Percentiles rank a stretch among this genome's conserved stretches.
Conservation (phyloP, 73 alveolate species). For the Symbiodinium pilosum region DNA sequence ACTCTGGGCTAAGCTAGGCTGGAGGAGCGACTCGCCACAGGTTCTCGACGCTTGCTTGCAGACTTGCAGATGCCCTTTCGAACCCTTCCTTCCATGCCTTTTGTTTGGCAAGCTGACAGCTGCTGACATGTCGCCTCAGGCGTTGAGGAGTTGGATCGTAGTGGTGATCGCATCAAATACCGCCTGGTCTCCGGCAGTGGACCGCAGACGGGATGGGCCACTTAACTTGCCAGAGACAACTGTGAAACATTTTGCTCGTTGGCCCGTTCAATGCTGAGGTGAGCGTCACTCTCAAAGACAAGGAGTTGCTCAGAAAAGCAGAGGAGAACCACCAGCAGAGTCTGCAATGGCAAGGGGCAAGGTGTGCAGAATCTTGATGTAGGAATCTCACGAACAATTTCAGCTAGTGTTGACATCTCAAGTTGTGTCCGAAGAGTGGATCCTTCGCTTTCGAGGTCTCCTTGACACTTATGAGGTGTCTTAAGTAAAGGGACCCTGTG, state of each 20-base stretch:
- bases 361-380: too few relatives aligned
- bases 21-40: not conserved
- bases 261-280: not conserved
- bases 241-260: not conserved
- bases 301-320: slow-evolving; percentile 16
- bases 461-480: too few relatives aligned
- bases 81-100: too few relatives aligned
- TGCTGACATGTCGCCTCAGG: not conserved
- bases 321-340: not conserved
- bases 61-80: not conserved
- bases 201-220: slow-evolving; percentile 41
- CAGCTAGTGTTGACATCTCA: too few relatives aligned
- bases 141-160: slow-evolving; percentile 17
- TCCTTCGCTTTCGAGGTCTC: too few relatives aligned
- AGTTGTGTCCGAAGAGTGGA: too few relatives aligned
- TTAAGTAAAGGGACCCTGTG: too few relatives aligned
- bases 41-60: not conserved
- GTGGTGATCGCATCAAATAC: slow-evolving; percentile 27
- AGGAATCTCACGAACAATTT: too few relatives aligned
- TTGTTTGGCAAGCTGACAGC: not conserved
- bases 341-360: not conserved
- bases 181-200: slow-evolving; percentile 18
- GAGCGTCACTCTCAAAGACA: slow-evolving; percentile 53
- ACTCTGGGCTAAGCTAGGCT: not conserved
- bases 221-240: too few relatives aligned